A percentile compares a stretch with the other conserved stretches of the same genome.
Conservation (phyloP, 2,329 filamentous ascomycete genomes). For the Stagonosporopsis cucurbitacearum region DNA sequence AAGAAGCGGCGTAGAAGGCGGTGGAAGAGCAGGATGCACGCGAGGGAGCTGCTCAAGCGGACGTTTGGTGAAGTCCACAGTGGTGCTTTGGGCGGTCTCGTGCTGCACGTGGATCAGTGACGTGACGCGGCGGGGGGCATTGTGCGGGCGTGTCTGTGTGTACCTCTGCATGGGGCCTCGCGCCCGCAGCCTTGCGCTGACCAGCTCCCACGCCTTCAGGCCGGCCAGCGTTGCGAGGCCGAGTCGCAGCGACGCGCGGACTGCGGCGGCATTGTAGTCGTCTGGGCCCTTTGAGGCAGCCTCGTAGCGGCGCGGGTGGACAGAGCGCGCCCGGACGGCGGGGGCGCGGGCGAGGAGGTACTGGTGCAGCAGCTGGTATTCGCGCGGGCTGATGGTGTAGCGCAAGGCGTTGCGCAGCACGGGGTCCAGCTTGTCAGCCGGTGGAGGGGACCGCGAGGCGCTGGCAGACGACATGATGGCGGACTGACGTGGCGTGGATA, state of each 20-base stretch:
- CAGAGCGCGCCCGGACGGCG: slow-evolving; percentile 62
- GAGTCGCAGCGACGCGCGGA: slow-evolving; percentile 55
- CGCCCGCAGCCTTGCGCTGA: slow-evolving; percentile 47
- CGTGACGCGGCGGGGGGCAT: neutral
- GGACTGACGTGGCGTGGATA: slow-evolving; percentile 17
- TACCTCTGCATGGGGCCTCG: slow-evolving; percentile 40
- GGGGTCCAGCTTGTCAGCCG: slow-evolving; percentile 62
- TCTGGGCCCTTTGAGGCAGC: slow-evolving; percentile 56
- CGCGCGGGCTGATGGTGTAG: slow-evolving; percentile 81
- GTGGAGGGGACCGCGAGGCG: slow-evolving; percentile 35
- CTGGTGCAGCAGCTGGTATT: slow-evolving; percentile 84
- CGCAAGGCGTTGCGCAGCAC: slow-evolving; percentile 84
- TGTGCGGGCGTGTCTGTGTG: neutral
- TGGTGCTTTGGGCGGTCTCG: slow-evolving; percentile 48
- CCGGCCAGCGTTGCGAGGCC: slow-evolving; percentile 52
- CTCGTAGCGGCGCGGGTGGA: slow-evolving; percentile 59
- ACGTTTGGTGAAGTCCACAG: slow-evolving; percentile 68
- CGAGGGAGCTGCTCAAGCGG: slow-evolving; percentile 81
- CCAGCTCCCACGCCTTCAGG: slow-evolving; percentile 56
- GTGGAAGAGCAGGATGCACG: slow-evolving; percentile 85
- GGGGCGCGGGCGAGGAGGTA: slow-evolving; percentile 78
- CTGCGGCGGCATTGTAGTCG: slow-evolving; percentile 57
- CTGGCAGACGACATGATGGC: slow-evolving; percentile 45
- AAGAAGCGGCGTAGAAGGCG: slow-evolving; percentile 91
- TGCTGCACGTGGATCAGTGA: neutral